A percentile compares a stretch with the other conserved stretches of the same genome.
These are phyloP conservation scores for Bertia moriformis DNA, from an alignment of 2,329 filamentous ascomycete genomes.

Conservation along the genomic window DNA sequence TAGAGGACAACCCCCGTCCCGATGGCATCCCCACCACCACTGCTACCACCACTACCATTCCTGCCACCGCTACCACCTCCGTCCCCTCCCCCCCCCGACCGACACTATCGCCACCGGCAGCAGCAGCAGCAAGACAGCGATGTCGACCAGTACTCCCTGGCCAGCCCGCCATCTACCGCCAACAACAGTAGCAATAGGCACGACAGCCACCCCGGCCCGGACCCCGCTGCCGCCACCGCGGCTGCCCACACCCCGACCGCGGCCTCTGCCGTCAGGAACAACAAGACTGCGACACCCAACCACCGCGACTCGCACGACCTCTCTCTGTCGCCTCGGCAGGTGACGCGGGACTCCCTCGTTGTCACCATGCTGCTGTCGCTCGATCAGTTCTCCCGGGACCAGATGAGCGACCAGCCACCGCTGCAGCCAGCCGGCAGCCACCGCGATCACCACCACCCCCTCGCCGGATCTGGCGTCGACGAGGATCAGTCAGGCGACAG, in stretches of 20 bases:
- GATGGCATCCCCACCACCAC: too few species aligned
- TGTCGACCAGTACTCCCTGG: neutral
- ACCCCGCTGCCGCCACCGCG: too few species aligned
- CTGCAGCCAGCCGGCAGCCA: slow-evolving; percentile 11
- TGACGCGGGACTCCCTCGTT: slow-evolving; percentile 79
- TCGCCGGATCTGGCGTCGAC: slow-evolving; percentile 41
- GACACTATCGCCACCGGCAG: neutral
- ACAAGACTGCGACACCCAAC: too few species aligned
- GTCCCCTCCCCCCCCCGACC: too few species aligned
- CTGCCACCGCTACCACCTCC: too few species aligned
- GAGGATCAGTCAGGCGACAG: neutral
- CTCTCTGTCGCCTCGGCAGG: slow-evolving; percentile 60
- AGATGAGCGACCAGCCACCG: slow-evolving; percentile 18
- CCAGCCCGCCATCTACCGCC: too few species aligned
- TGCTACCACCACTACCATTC: too few species aligned
- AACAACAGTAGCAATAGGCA: too few species aligned
- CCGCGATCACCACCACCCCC: slow-evolving; percentile 43
- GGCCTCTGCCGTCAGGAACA: too few species aligned
- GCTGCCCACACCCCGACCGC: neutral
- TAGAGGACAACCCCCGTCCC: too few species aligned
- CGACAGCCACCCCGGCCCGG: too few species aligned
- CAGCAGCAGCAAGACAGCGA: neutral
- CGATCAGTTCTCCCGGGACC: slow-evolving; percentile 59
- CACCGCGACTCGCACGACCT: slow-evolving; percentile 73
- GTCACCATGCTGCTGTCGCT: slow-evolving; percentile 91